Conservation (phyloP, 176 grass and related monocot genomes). For the Alloteropsis semialata region DNA sequence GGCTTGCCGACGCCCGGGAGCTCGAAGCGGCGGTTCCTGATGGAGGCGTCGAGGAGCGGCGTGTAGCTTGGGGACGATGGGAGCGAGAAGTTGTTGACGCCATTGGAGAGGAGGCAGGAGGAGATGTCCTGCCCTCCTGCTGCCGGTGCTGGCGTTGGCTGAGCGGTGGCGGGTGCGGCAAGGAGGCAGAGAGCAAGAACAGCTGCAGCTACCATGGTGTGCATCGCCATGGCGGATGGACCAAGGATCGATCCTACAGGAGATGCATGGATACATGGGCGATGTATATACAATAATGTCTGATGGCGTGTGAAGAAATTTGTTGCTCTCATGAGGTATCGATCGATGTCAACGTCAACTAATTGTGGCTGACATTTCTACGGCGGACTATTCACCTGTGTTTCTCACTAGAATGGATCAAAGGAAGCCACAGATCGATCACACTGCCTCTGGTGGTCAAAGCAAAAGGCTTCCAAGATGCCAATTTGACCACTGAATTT, state of each 20-base stretch:
- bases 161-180: background rate
- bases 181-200: background rate
- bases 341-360: background rate
- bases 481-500: background rate
- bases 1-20: conserved; percentile 35
- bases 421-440: background rate
- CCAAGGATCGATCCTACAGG: background rate
- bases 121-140: conserved; percentile 21
- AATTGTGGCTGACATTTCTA: background rate
- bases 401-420: background rate
- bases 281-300: background rate
- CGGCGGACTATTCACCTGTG: background rate
- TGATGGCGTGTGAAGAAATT: background rate
- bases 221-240: background rate
- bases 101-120: conserved; percentile 51
- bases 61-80: conserved; percentile 30
- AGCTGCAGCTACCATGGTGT: background rate
- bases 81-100: conserved; percentile 55
- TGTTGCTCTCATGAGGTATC: background rate
- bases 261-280: background rate
- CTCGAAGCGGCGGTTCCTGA: conserved; percentile 58
- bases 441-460: background rate
- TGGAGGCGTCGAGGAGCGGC: conserved; percentile 52
- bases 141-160: background rate
- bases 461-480: background rate